Conservation (phyloP, 2,329 filamentous ascomycete species). For the Pezicula neosporulosa region DNA sequence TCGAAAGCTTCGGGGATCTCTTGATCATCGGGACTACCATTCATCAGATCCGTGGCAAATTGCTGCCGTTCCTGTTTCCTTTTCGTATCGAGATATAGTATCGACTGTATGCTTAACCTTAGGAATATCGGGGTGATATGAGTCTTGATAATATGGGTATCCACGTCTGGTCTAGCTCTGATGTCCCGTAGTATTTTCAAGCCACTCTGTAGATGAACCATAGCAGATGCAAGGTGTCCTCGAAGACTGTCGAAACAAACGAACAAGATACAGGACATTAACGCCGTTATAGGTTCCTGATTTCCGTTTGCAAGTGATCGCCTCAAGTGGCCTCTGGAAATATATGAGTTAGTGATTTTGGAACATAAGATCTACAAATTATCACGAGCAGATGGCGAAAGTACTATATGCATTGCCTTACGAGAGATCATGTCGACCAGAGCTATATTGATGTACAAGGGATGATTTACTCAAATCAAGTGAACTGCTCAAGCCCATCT, state of each 20-base stretch:
- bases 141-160: slow-evolving; percentile 1
- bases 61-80: neutral
- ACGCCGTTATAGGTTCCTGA: slow-evolving; percentile 18
- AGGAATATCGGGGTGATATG: slow-evolving; percentile 4
- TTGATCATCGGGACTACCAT: slow-evolving; percentile 4
- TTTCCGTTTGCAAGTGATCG: slow-evolving; percentile 17
- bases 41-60: neutral
- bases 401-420: too few relatives aligned
- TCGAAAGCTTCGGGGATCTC: slow-evolving; percentile 13
- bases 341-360: too few relatives aligned
- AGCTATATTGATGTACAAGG: too few relatives aligned
- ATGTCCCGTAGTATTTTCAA: slow-evolving; percentile 13
- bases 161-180: neutral
- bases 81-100: slow-evolving; percentile 5
- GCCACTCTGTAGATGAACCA: slow-evolving; percentile 25
- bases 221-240: slow-evolving; percentile 22
- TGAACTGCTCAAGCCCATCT: too few relatives aligned
- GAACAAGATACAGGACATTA: slow-evolving; percentile 26
- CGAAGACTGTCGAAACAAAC: slow-evolving; percentile 25
- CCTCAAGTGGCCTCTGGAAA: slow-evolving; percentile 12
- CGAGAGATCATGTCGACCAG: too few relatives aligned
- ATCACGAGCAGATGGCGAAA: too few relatives aligned
- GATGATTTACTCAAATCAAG: too few relatives aligned
- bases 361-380: too few relatives aligned
- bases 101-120: slow-evolving; percentile 3